Percentiles rank a stretch among this genome's conserved stretches.
These are phyloP conservation scores for Lojkania enalia DNA, from an alignment of 2,329 filamentous ascomycete genomes.

Conservation along the genomic window DNA sequence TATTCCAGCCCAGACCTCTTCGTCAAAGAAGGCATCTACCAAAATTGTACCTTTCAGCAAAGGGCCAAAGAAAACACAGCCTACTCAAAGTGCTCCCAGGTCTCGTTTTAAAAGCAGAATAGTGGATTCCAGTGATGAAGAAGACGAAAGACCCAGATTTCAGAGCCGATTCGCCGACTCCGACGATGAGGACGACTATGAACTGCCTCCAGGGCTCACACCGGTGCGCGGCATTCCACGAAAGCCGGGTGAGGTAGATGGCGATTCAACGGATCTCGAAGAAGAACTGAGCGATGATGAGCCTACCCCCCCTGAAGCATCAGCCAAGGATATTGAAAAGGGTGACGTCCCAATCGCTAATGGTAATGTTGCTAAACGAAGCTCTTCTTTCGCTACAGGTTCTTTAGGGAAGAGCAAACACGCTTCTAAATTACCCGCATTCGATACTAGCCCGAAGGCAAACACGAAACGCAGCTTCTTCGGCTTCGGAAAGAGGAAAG, in stretches of 20 bases:
- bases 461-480: constrained; percentile 50
- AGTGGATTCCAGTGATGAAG: constrained; percentile 69
- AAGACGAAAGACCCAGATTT: constrained; percentile 46
- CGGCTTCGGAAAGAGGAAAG: constrained; percentile 64
- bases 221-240: constrained; percentile 65
- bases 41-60: constrained; percentile 27
- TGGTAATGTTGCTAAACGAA: constrained; percentile 27
- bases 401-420: constrained; percentile 46
- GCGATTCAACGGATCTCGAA: constrained; percentile 58
- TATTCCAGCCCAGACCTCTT: constrained; percentile 16
- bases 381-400: constrained; percentile 38
- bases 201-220: constrained; percentile 45
- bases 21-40: constrained; percentile 17
- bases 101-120: constrained; percentile 56
- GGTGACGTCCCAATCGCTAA: constrained; percentile 31
- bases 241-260: constrained; percentile 58
- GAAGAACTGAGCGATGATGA: constrained; percentile 48
- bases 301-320: constrained; percentile 39
- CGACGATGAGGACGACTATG: constrained; percentile 56
- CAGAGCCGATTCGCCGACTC: constrained; percentile 55
- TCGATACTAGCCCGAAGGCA: constrained; percentile 34
- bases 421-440: constrained; percentile 34
- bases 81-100: constrained; percentile 20
- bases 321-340: constrained; percentile 51
- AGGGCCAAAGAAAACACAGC: constrained; percentile 23